Evolutionary conservation across 306 rosid species (phyloP), one percentile per base, ranked within the genome.

Genomic region (Prunus fruticosa): DNA sequence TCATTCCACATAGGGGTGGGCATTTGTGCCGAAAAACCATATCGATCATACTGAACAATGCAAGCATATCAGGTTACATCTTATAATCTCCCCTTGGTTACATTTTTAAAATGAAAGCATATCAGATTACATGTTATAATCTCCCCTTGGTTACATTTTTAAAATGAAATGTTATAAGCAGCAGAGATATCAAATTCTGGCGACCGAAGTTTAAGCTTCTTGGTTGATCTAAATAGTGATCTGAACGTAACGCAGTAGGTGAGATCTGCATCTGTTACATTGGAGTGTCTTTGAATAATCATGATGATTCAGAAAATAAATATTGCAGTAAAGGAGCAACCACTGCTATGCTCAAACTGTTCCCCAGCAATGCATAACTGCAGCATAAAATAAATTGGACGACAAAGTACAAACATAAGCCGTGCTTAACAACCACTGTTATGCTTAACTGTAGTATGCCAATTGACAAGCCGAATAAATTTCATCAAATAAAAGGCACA

Each of bases 311-410:
- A 1, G 88, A 69, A 43, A 95, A 88, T 72, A 95, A 90, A 84
- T 95, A 92, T 60, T 52, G 73, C 67, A 95, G 92, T 4, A 92
- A 75, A 73, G 97, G 91, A 78, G 97, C 89, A 65, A 92, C 97
- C 78, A 95, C 97, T 23, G 92, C 92, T 69, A 89, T 68, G 79
- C 99, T 89, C 80, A 95, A 83, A 84, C 97, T 84, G 86, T 95
- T 95, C 78, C 99, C 96, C 15, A 92, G 86, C 83, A 92, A 80
- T 25, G 97, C 97, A 74, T 95, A 90, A 78, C 99, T 92, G 89
- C 72, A 81, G 47, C 20, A n/a, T 25, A 23, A 34, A 45, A 60
- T 60, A 53, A 86, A 63, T 27, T 27, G 66, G 25, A n/a, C 65
- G 15, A 74, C 22, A 34, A 34, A 34, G 8, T 34, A 34, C 41